Base-by-base conservation (phyloP, 1,284 basidiomycete species). In the Heliocybe sulcata region DNA sequence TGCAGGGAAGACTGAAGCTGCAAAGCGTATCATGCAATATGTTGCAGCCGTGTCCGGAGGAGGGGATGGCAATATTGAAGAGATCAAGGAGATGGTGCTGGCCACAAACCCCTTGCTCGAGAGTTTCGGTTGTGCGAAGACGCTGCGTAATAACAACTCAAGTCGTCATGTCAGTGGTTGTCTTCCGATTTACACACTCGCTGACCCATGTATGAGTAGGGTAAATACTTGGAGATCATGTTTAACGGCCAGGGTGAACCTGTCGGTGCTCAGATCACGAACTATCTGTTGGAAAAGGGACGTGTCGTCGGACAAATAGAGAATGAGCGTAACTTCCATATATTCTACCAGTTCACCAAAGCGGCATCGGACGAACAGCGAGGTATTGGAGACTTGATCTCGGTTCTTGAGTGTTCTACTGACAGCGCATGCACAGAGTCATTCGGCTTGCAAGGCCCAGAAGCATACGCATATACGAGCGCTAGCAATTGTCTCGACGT, bases 81-180 rank as follows among this genome's bases (percentile, higher is more conserved):
- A 94, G 69, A 95, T 99, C 71, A 98, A 99, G 77, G 95, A 99
- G 67, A 99, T 99, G 97, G 97, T 99, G n/a, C 77, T 99, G 45
- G 97, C 97, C 9, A 99, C 97, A 16, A 99, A 99, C 69, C 97
- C 97, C 22, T 72, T 99, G 42, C 77, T 99, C 59, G 97, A 99
- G 73, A 96, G 92, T 72, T 99, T 99, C 63, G 97, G 97, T 23
- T 99, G 97, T 72, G 97, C 97, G 25, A 99, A 99, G 77, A 99
- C 97, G 16, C 79, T 99, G 58, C 83, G 97, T 55, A 99, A 99
- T 70, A 98, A 99, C 73, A 99, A 99, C 70, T 96, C 93, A 6
- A 95, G 92, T 82, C 87, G 97, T 61, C 97, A 99, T 81, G 92
- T 94, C 69, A 66, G 92, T 76, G 20, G 22, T 35, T 26, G 38